Base-by-base conservation (phyloP, 345 rosid genomes). In the Toxicodendron radicans region DNA sequence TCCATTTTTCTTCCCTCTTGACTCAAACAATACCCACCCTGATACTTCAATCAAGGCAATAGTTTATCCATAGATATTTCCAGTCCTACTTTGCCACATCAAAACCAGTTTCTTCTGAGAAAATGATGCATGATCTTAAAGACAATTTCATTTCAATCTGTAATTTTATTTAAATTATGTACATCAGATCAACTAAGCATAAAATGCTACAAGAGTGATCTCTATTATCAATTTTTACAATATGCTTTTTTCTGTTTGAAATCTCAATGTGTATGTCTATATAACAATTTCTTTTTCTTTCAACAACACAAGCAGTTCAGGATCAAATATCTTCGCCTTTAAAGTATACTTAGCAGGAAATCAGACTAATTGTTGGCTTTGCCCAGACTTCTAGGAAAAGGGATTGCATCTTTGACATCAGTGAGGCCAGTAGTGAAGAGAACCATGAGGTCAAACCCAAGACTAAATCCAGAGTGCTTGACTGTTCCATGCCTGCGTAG, bases 401-500 rank as follows among this genome's bases (percentile, higher is more conserved):
- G 96, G 78, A 95, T 79, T 0, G 70, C 89, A 62, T 92, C 99
- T 85, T 85, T 89, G 43, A 95, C 87, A 80, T 95, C 95, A 1
- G 84, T 49, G 67, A 92, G 90, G 16, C 95, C 94, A 10, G 94
- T 90, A 4, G 79, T 74, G 63, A 84, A 87, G 68, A 91, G 88
- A 79, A 92, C 87, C 92, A 92, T 87, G 20, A 83, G 83, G 71
- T 95, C 98, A 70, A 92, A 86, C 20, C 71, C 76, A 68, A 91
- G 57, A 79, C 91, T 87, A 84, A 92, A 89, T 57, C 97, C 97
- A 0, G 97, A 88, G 72, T 87, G 90, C 72, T 83, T 81, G 58
- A 87, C 94, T 20, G 98, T 84, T 71, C 99, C 97, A 43, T 95
- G 87, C 85, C 88, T 81, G 69, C 91, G 84, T 62, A 95, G 83